Percentiles rank a stretch among this genome's conserved stretches.
phyloP scores from a whole-genome alignment of 305 asterid species.

The Fraxinus ornus region DNA sequence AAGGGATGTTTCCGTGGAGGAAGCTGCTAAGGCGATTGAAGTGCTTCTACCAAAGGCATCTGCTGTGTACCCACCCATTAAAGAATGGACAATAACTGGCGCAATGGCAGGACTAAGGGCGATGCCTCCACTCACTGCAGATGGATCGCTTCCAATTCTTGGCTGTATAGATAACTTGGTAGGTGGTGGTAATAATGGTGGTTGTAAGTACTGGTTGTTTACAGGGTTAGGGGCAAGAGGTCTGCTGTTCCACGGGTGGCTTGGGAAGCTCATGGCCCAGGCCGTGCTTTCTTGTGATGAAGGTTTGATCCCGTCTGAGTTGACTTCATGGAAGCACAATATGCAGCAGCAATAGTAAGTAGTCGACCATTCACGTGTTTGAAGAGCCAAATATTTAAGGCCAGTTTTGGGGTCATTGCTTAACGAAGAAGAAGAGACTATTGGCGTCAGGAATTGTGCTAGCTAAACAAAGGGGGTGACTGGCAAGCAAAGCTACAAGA shows the following conservation, averaged over 20 bases:
- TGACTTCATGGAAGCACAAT: slow-evolving; percentile 70
- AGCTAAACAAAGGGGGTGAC: slow-evolving; percentile 21
- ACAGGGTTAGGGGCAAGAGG: slow-evolving; percentile 96
- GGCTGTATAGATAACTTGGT: slow-evolving; percentile 63
- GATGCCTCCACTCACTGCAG: slow-evolving; percentile 76
- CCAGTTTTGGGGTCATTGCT: neutral
- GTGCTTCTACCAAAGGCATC: slow-evolving; percentile 69
- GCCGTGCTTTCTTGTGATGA: slow-evolving; percentile 69
- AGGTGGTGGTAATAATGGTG: slow-evolving; percentile 28
- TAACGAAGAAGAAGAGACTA: neutral
- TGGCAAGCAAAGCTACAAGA: slow-evolving; percentile 8
- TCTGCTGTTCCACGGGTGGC: slow-evolving; percentile 81
- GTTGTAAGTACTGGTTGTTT: slow-evolving; percentile 76
- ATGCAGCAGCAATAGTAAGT: slow-evolving; percentile 15
- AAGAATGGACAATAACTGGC: slow-evolving; percentile 57
- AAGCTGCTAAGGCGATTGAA: slow-evolving; percentile 57
- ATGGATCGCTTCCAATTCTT: slow-evolving; percentile 81
- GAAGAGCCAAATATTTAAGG: neutral
- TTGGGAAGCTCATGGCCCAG: slow-evolving; percentile 67
- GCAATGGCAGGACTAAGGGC: slow-evolving; percentile 84
- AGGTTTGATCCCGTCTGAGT: slow-evolving; percentile 58
- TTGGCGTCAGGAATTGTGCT: neutral
- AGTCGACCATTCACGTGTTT: neutral
- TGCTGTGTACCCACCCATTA: slow-evolving; percentile 61
- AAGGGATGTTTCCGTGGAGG: slow-evolving; percentile 51